Base-by-base conservation (phyloP, 2,329 filamentous ascomycete genomes). In the Amesomyces nigricolor region DNA sequence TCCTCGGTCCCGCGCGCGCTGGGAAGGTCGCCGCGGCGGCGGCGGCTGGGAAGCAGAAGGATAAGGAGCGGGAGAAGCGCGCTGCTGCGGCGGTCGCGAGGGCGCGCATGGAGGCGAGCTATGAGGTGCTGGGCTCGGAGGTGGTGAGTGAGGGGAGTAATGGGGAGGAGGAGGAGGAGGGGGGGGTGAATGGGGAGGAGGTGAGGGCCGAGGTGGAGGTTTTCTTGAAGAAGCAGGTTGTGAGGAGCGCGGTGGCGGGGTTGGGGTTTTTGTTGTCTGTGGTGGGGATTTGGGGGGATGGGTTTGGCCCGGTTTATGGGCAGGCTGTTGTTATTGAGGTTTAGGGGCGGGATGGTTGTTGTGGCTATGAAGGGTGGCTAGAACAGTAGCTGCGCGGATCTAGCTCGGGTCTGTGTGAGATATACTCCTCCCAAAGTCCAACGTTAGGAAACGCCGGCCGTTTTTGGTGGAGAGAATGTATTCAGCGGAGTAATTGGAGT, bases 201-300 rank as follows among this genome's bases (percentile, higher is more conserved):
- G 77, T 86, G 44, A 75, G 79, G 60, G 73, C 69, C 45, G 74
- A 78, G 66, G 78, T 85, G 47, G 78, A 85, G 68, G 70, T 71
- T 6, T 79, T 83, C 62, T 72, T 77, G 42, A 75, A 74, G 66
- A 77, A 75, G 62, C 79, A 83, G 64, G 60, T 80, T 32, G 72
- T 80, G 10, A 76, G 80, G 67, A 80, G 79, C 8, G 74, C 71
- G 5, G 63, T 85, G 30, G 74, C 80, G 2, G 78, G 78, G 3
- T 54, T 81, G 43, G 82, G 77, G 4, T 86, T 87, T 68, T 68
- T 75, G 52, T 78, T 87, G 73, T 78, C 82, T 17, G 75, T 86
- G 16, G 71, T 86, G 37, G 83, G 83, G 14, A 80, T 87, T 64
- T 87, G 83, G 83, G 83, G 83, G 5, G 83, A 86, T 66, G 81